Conservation (phyloP, 352 stramenopile species). For the Pythium oligandrum region DNA sequence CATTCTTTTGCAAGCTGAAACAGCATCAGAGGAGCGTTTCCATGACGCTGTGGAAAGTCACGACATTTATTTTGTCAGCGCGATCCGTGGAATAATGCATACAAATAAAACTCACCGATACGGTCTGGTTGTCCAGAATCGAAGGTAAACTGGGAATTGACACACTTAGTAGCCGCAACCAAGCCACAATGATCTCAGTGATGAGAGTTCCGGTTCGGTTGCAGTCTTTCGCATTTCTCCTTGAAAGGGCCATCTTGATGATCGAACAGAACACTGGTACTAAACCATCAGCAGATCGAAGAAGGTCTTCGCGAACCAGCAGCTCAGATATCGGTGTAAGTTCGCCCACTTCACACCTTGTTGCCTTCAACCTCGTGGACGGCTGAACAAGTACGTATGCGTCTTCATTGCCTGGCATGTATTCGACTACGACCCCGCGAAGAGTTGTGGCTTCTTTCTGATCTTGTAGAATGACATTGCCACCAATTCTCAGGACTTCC, state of each 20-base stretch:
- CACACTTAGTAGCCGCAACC: conserved; percentile 48
- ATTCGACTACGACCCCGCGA: conserved; percentile 26
- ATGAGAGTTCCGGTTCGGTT: neutral
- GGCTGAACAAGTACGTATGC: conserved; percentile 2
- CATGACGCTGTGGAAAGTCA: conserved; percentile 32
- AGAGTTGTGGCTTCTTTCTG: neutral
- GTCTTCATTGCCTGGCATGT: conserved; percentile 32
- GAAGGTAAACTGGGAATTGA: conserved; percentile 41
- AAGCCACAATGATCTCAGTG: conserved; percentile 40
- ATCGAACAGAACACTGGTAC: neutral
- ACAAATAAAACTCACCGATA: conserved; percentile 28
- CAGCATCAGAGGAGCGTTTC: conserved; percentile 49
- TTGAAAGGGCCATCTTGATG: neutral
- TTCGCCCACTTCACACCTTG: too few species aligned
- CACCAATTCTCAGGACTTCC: conserved; percentile 33
- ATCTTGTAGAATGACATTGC: conserved; percentile 20
- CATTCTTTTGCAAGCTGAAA: conserved; percentile 63
- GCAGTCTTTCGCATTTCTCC: too few species aligned
- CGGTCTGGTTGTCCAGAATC: conserved; percentile 60
- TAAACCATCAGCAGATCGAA: neutral
- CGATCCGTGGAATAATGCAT: too few species aligned
- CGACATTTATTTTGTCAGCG: too few species aligned
- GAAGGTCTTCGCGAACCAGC: neutral
- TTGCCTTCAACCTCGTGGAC: too few species aligned
- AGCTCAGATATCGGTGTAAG: neutral